Evolutionary conservation across 768 basidiomycete genomes (phyloP).

Genomic region (Hericium rajendrae): DNA sequence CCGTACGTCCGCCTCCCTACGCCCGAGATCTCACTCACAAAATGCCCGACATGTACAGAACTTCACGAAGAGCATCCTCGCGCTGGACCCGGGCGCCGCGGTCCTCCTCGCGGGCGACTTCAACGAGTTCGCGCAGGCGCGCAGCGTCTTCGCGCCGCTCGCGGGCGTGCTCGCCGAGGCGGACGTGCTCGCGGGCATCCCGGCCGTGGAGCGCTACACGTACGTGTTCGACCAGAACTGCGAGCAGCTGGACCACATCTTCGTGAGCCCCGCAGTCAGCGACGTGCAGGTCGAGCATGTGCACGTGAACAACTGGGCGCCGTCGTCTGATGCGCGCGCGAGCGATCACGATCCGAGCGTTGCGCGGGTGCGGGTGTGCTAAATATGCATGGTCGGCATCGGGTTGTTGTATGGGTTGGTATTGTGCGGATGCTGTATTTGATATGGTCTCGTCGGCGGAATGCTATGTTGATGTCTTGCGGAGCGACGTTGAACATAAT

Average conservation of each 20-base stretch:
- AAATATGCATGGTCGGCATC: too few species aligned
- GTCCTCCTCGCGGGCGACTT: conserved; percentile 51
- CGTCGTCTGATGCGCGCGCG: conserved; percentile 29
- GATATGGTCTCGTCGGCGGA: too few species aligned
- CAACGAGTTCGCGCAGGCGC: conserved; percentile 50
- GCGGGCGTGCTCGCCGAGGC: conserved; percentile 33
- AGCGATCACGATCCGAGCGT: conserved; percentile 59
- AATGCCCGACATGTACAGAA: conserved; percentile 22
- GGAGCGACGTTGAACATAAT: too few species aligned
- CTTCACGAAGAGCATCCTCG: conserved; percentile 39
- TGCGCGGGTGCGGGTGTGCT: conserved; percentile 37
- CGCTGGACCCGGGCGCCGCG: conserved; percentile 33
- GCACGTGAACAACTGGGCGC: conserved; percentile 52
- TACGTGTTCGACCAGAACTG: conserved; percentile 53
- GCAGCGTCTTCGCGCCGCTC: conserved; percentile 40
- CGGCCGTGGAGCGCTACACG: conserved; percentile 44
- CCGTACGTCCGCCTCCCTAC: conserved; percentile 27
- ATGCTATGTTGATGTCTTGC: too few species aligned
- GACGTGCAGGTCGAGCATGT: conserved; percentile 41
- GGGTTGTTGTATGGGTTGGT: too few species aligned
- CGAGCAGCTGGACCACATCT: conserved; percentile 51
- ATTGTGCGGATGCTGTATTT: too few species aligned
- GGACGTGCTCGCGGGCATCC: conserved; percentile 39
- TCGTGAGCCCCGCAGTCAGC: conserved; percentile 38
- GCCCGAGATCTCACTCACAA: not conserved